Evolutionary conservation across 306 rosid species (phyloP).

Genomic region (Biancaea sappan): DNA sequence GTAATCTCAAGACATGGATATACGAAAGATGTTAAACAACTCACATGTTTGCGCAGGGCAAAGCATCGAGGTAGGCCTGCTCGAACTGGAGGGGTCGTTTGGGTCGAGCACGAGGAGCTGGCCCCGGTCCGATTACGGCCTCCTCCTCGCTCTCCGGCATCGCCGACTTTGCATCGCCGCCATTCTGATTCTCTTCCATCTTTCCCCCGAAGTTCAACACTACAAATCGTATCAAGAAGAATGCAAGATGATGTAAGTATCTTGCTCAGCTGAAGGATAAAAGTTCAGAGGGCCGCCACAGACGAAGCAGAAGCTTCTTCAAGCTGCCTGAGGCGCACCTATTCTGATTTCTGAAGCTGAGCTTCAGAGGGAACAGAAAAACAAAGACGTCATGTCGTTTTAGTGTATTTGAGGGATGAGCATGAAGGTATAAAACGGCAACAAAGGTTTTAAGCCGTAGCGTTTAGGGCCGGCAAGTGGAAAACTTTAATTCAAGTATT

Average conservation of each 20-base stretch:
- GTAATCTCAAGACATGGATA: background rate
- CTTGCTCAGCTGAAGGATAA: background rate
- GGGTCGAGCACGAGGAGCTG: constrained; percentile 74
- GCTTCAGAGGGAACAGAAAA: background rate
- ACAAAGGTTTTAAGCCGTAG: no score
- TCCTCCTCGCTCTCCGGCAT: constrained; percentile 52
- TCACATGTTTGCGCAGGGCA: constrained; percentile 91
- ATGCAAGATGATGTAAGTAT: background rate
- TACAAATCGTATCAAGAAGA: background rate
- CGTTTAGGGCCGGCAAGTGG: no score
- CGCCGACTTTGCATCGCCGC: constrained; percentile 28
- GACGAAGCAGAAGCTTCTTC: constrained; percentile 4
- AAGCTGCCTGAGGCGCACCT: background rate
- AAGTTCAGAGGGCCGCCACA: background rate
- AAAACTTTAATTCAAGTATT: no score
- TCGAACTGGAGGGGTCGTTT: constrained; percentile 98
- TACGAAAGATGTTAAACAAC: background rate
- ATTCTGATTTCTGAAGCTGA: background rate
- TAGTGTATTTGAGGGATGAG: background rate
- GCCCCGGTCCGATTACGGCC: constrained; percentile 71
- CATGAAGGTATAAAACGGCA: no score
- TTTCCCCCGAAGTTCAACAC: background rate
- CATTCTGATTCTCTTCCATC: constrained; percentile 49
- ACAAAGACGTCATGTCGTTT: background rate
- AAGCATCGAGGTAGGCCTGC: constrained; percentile 85